Percentiles rank a stretch among this genome's conserved stretches.
Conservation (phyloP, 2,329 filamentous ascomycete genomes). For the Chaetomiaceae sp. region DNA sequence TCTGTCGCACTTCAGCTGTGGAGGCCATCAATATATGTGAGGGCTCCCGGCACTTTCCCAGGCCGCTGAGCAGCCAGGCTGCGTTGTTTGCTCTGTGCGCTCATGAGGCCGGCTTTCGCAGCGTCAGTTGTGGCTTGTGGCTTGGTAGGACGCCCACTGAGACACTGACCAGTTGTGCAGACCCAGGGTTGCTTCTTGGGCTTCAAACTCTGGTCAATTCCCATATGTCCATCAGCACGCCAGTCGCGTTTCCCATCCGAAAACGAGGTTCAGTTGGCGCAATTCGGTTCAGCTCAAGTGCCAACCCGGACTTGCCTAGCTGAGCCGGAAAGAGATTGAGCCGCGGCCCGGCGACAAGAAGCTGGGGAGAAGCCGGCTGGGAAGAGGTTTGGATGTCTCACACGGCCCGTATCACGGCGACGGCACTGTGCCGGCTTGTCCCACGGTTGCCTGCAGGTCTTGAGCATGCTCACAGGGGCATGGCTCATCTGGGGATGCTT, state of each 20-base stretch:
- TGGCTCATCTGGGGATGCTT: neutral
- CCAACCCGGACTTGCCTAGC: neutral
- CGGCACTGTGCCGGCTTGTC: slow-evolving; percentile 1
- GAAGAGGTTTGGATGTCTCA: neutral
- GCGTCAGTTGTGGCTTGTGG: too few species aligned
- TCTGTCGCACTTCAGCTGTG: slow-evolving; percentile 14
- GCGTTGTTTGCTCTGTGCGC: neutral
- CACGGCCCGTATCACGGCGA: neutral
- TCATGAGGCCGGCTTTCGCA: neutral
- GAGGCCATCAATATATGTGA: slow-evolving; percentile 2
- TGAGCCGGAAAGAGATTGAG: neutral
- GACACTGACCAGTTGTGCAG: slow-evolving; percentile 1
- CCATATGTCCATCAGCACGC: too few species aligned
- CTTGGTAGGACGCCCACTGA: slow-evolving; percentile 7
- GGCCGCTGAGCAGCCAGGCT: neutral
- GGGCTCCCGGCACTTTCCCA: neutral
- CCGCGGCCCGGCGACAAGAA: neutral
- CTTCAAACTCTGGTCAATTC: neutral
- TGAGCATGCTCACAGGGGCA: neutral
- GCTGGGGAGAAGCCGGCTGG: neutral
- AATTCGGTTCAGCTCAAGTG: neutral
- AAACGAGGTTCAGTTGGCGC: neutral
- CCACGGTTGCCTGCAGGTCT: neutral
- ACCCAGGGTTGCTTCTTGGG: slow-evolving; percentile 5
- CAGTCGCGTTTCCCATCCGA: neutral